These are phyloP conservation scores for Penicillium sp. DNA, from an alignment of 2,329 filamentous ascomycete species.

Conservation along the genomic window DNA sequence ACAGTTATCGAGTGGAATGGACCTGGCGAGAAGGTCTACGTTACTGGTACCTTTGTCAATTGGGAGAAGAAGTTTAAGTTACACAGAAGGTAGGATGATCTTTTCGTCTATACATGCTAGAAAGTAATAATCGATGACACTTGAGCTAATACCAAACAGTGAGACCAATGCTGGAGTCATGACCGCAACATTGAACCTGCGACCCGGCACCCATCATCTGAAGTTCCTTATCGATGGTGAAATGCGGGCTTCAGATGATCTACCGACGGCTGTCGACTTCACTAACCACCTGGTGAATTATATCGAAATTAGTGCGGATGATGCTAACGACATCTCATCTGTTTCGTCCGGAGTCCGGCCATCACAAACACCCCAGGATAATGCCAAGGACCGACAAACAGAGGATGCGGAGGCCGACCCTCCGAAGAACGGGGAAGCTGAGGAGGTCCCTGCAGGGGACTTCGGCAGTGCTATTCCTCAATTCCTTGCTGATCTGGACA, in stretches of 20 bases:
- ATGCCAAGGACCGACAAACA: slow-evolving; percentile 41
- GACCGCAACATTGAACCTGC: slow-evolving; percentile 76
- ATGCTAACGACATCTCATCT: slow-evolving; percentile 49
- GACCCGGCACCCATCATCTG: slow-evolving; percentile 92
- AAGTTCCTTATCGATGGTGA: slow-evolving; percentile 94
- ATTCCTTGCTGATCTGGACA: slow-evolving; percentile 82
- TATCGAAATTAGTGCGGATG: slow-evolving; percentile 83
- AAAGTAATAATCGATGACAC: slow-evolving; percentile 4
- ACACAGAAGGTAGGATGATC: slow-evolving; percentile 71
- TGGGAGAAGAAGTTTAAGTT: slow-evolving; percentile 95
- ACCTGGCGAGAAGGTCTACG: slow-evolving; percentile 85
- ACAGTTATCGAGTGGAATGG: slow-evolving; percentile 83
- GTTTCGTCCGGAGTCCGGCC: slow-evolving; percentile 43
- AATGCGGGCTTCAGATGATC: slow-evolving; percentile 82
- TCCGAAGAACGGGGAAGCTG: slow-evolving; percentile 44
- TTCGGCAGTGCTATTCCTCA: slow-evolving; percentile 77
- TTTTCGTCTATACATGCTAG: not conserved
- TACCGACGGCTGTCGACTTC: slow-evolving; percentile 95
- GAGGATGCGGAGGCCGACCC: slow-evolving; percentile 20
- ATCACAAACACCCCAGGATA: slow-evolving; percentile 45
- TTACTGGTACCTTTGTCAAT: slow-evolving; percentile 95
- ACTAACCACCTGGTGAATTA: slow-evolving; percentile 99
- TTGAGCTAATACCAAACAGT: slow-evolving; percentile 29
- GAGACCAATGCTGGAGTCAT: slow-evolving; percentile 60
- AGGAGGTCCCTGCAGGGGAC: slow-evolving; percentile 57